Evolutionary conservation across 139 green algal genomes (phyloP), one percentile per base, ranked within the genome.

Genomic region (Chlorella sp.): DNA sequence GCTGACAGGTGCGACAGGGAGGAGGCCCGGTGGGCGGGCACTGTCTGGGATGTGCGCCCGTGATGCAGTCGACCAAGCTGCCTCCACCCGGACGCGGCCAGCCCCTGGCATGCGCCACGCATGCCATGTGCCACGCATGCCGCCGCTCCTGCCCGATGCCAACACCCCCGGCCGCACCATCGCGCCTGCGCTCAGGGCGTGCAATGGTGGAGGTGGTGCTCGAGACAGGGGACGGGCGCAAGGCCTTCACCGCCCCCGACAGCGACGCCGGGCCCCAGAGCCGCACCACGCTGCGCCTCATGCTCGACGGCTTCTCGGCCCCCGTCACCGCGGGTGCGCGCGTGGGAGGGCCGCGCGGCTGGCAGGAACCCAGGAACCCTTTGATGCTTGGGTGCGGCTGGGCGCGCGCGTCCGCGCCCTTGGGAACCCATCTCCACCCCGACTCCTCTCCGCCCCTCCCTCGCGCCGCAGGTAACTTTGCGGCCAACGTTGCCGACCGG

Each of bases 231-330:
- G 64, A 53, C 62, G 74, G 74, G 3, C 9, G 50, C 19, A 21
- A 21, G 33, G 67, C 38, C 27, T 86, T 81, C 59, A 63, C 78
- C 38, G 46, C 65, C 29, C 65, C 21, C 1, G 68, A 82, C 51
- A 87, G 70, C 71, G 61, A 63, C 23, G 65, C 46, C 19, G 73
- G 82, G 9, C 77, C 51, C 0, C 82, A 86, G 60, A 45, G 46
- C 40, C 67, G 56, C n/a, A 67, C 83, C 40, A 74, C 36, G 33
- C 29, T 90, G 38, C 23, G 45, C 17, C 42, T 92, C 5, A 64
- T 81, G 35, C 51, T 97, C 60, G 93, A 97, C 67, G 93, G 93
- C 23, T 97, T 95, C 84, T 90, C 81, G 9, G 92, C 88, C 17
- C 74, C 74, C 9, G 8, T 67, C n/a, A 63, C 55, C n/a, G n/a